These are phyloP conservation scores for Aspergillus avenaceus DNA, from an alignment of 495 filamentous ascomycete genomes.

Conservation along the genomic window DNA sequence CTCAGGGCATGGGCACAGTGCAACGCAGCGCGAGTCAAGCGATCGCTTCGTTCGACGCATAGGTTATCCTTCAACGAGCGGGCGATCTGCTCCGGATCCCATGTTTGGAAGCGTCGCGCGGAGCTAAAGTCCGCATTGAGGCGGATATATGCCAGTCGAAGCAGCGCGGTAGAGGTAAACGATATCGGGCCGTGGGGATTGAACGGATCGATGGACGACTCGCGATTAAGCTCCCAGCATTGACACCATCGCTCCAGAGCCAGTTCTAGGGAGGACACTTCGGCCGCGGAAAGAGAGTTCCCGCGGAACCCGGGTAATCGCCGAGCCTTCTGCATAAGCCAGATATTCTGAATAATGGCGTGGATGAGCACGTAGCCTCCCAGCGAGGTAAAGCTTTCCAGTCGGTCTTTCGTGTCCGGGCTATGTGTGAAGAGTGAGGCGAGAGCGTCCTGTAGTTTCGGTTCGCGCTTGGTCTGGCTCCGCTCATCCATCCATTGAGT, in stretches of 20 bases:
- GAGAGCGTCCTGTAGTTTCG: constrained; percentile 33
- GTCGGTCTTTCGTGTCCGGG: constrained; percentile 10
- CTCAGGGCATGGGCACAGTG: constrained; percentile 68
- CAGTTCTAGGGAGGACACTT: constrained; percentile 54
- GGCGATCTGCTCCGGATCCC: constrained; percentile 58
- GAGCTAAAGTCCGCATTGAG: constrained; percentile 64
- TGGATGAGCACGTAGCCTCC: constrained; percentile 67
- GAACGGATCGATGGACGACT: constrained; percentile 48
- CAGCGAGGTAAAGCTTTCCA: constrained; percentile 48
- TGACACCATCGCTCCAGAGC: constrained; percentile 60
- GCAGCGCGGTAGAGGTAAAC: constrained; percentile 63
- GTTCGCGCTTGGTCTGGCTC: constrained; percentile 22
- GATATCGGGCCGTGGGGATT: constrained; percentile 56
- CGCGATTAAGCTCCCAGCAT: constrained; percentile 54
- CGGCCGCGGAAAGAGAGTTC: constrained; percentile 46
- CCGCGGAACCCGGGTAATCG: constrained; percentile 38
- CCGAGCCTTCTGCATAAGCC: constrained; percentile 57
- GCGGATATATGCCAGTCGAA: constrained; percentile 63
- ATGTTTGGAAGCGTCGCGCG: constrained; percentile 56
- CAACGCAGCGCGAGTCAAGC: constrained; percentile 56
- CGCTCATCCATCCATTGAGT: constrained; percentile 27
- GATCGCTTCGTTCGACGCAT: constrained; percentile 51
- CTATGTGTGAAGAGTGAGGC: constrained; percentile 22
- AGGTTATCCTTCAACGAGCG: constrained; percentile 55
- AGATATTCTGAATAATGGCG: constrained; percentile 66